Base-by-base conservation (phyloP, 352 stramenopile genomes). In the Phytophthora pistaciae region DNA sequence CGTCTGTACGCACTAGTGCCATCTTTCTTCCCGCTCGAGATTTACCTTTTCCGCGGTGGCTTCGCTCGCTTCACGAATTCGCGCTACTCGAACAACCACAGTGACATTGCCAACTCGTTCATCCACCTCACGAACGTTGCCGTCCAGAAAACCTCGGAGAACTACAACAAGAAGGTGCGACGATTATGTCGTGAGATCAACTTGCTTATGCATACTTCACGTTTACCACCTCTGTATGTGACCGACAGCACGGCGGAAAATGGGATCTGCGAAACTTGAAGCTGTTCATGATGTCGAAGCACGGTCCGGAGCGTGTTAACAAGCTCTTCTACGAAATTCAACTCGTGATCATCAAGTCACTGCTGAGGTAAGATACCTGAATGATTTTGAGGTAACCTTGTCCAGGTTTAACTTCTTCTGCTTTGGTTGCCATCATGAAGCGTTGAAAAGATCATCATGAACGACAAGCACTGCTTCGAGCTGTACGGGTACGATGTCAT, bases 391-490 rank as follows among this genome's bases (percentile, higher is more conserved):
- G 25, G 25, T 29, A 29, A 29, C 5, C 25, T 29, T 29, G 25
- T 29, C 25, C 25, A 29, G 25, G 25, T 29, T 1, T 49, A 49
- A 49, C 40, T 48, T 20, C 25, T 9, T 14, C 33, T 42, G 33
- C 36, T 6, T 6, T 16, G 11, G 36, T 42, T 42, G 36, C 10
- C 40, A 49, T 5, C 6, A 1, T 49, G 5, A 31, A 87, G 87
- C 40, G 92, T 98, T 31, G 93, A 98, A 77, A 94, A 98, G 64
- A 89, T 97, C 64, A 98, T 99, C 67, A 98, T 99, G 60, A 95
- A 97, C 61, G 95, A 98, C 81, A 98, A 98, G 64, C 94, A 98
- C 80, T 98, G 94, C 82, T 99, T 98, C 59, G 92, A 99, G 70
- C 81, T 98, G 16, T 99, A 98, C 74, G 96, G 95, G 40, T 98